Evolutionary conservation across 2,329 filamentous ascomycete species (phyloP), one percentile per base, ranked within the genome.

Genomic region (Fusarium sp.): DNA sequence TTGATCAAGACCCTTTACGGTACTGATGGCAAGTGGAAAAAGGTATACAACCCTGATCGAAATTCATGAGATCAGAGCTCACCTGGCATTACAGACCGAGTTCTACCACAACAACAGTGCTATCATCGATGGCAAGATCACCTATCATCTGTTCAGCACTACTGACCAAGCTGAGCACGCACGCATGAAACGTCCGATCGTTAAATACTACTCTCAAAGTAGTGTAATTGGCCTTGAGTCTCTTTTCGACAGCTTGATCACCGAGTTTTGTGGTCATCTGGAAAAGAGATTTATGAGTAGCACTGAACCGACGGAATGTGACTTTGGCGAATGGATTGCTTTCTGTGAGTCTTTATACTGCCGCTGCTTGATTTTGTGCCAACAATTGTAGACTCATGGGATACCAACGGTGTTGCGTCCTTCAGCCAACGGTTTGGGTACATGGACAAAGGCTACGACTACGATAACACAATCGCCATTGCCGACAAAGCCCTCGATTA

Each of bases 361-460:
- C 10, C 10, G 22, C n/a, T n/a, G 10, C 29, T 15, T 13, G 3
- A 5, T 25, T 24, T 13, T 6, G 2, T n/a, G 6, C 47, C 39
- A n/a, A 41, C 24, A n/a, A 12, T 12, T 13, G 13, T 12, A 65
- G 58, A 65, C n/a, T 68, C 76, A 5, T 79, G 77, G 70, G 79
- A 81, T 49, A 74, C 79, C 10, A 75, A 80, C 44, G 78, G 78
- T 31, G 73, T 76, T 43, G 67, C 80, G 22, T 77, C 76, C 19
- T 81, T 79, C 39, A 76, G 77, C 36, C 68, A 74, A 7, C 72
- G 72, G 28, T 75, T 81, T 49, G 78, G 79, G 5, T 81, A 80
- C 61, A 70, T 81, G 39, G 70, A 79, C 36, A 70, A 74, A 5
- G 70, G 74, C 8, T 58, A 61, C 7, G 79, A 80, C 51, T 70